Percentiles rank a stretch among this genome's conserved stretches.
Conservation (phyloP, 495 filamentous ascomycete species). For the Corynascus novoguineensis region DNA sequence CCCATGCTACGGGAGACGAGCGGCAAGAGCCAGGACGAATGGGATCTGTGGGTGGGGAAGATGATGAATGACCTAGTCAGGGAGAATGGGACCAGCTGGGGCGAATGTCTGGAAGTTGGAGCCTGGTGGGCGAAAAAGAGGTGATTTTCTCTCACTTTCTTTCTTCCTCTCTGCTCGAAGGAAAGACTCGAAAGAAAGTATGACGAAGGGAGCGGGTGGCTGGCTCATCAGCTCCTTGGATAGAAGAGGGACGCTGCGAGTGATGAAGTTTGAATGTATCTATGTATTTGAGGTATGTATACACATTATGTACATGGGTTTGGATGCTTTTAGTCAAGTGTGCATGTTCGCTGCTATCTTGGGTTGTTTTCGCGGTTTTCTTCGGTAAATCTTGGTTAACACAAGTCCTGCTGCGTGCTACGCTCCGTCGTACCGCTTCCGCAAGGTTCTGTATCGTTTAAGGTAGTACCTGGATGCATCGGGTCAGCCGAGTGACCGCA, state of each 20-base stretch:
- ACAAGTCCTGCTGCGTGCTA: slow-evolving; percentile 8
- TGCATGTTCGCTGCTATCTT: no score
- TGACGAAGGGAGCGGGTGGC: neutral
- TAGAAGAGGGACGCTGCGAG: neutral
- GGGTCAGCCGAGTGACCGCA: neutral
- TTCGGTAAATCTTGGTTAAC: no score
- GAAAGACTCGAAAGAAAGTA: neutral
- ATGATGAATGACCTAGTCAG: slow-evolving; percentile 81
- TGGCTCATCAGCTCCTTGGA: slow-evolving; percentile 2
- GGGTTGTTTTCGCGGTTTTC: no score
- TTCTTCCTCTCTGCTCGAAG: neutral
- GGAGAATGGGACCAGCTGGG: slow-evolving; percentile 69
- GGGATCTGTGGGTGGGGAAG: slow-evolving; percentile 82
- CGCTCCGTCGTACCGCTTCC: slow-evolving; percentile 65
- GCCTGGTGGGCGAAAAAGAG: slow-evolving; percentile 72
- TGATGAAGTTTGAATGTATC: neutral
- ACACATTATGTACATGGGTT: no score
- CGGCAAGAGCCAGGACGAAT: slow-evolving; percentile 83
- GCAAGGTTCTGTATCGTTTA: slow-evolving; percentile 85
- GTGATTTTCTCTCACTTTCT: slow-evolving; percentile 1
- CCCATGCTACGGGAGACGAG: slow-evolving; percentile 75
- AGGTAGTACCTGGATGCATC: slow-evolving; percentile 70
- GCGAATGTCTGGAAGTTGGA: slow-evolving; percentile 88
- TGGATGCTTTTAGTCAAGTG: no score
- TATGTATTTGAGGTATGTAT: neutral